These are phyloP conservation scores for Monosporascus ibericus DNA, from an alignment of 2,329 filamentous ascomycete genomes.

Conservation along the genomic window DNA sequence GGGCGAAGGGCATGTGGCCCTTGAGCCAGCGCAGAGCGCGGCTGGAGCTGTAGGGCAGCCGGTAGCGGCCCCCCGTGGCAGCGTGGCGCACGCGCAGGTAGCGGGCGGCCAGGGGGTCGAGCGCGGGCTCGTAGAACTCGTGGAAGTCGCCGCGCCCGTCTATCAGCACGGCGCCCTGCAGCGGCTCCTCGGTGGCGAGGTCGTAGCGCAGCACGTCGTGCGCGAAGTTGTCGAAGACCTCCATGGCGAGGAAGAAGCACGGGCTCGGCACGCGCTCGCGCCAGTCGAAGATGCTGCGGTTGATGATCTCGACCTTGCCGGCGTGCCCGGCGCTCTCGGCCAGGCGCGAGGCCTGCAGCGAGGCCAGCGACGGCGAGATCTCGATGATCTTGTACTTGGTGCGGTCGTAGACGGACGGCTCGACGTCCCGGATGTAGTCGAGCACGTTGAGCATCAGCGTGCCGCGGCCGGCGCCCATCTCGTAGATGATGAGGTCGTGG, in stretches of 20 bases:
- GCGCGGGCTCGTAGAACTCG: conserved; percentile 78
- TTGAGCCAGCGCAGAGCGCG: conserved; percentile 56
- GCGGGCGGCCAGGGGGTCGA: conserved; percentile 77
- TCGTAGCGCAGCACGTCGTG: conserved; percentile 95
- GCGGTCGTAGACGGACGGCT: conserved; percentile 87
- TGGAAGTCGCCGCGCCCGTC: conserved; percentile 83
- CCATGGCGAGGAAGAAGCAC: conserved; percentile 95
- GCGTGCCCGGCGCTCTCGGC: conserved; percentile 68
- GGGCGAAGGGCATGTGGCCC: conserved; percentile 60
- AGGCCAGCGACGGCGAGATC: conserved; percentile 77
- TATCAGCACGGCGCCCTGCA: conserved; percentile 86
- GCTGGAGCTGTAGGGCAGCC: conserved; percentile 51
- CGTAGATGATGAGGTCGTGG: conserved; percentile 95
- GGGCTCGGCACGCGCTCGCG: conserved; percentile 78
- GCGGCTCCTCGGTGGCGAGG: conserved; percentile 67
- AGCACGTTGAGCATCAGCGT: conserved; percentile 98
- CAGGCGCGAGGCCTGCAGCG: conserved; percentile 68
- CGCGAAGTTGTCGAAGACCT: conserved; percentile 97
- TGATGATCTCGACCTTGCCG: conserved; percentile 88
- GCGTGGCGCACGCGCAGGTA: conserved; percentile 81
- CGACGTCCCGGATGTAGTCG: conserved; percentile 85
- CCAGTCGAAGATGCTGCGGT: conserved; percentile 94
- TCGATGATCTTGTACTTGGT: conserved; percentile 96
- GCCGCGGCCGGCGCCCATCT: conserved; percentile 95
- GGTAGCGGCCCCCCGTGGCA: conserved; percentile 59